phyloP scores from a whole-genome alignment of 2,329 filamentous ascomycete genomes.

The Beauveria australis region DNA sequence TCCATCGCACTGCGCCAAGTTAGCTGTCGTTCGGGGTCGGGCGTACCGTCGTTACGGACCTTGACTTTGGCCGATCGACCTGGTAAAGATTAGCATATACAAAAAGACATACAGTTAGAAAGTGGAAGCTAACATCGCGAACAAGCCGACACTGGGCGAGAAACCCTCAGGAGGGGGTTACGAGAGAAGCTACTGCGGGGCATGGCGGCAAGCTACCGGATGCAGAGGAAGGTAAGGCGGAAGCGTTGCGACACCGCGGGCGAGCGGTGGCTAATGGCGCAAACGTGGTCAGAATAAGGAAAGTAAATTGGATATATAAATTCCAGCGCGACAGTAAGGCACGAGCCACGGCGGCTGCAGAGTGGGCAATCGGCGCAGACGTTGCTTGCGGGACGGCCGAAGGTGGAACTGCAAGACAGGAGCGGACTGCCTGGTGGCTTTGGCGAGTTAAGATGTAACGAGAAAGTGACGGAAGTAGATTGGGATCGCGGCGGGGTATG shows the following conservation, averaged over 20 bases:
- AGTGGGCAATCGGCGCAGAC: not conserved
- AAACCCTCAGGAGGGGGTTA: constrained; percentile 61
- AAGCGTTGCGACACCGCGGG: not conserved
- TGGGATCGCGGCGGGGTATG: not conserved
- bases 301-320: not conserved
- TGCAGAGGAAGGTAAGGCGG: not conserved
- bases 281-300: not conserved
- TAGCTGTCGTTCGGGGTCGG: not conserved
- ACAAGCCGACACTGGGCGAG: constrained; percentile 71
- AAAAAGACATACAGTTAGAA: not conserved
- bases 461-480: not conserved
- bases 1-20: constrained; percentile 64
- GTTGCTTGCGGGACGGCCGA: not conserved
- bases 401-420: not conserved
- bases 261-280: not conserved
- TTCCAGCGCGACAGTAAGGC: not conserved
- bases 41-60: constrained; percentile 30
- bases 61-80: constrained; percentile 89
- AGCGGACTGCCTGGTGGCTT: not conserved
- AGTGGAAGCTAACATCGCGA: constrained; percentile 53
- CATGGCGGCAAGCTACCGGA: constrained; percentile 23
- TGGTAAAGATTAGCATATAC: constrained; percentile 20
- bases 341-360: not conserved
- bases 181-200: constrained; percentile 40
- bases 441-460: not conserved